These are phyloP conservation scores for Acorus calamus DNA, from an alignment of 106 monocot species.

Conservation along the genomic window DNA sequence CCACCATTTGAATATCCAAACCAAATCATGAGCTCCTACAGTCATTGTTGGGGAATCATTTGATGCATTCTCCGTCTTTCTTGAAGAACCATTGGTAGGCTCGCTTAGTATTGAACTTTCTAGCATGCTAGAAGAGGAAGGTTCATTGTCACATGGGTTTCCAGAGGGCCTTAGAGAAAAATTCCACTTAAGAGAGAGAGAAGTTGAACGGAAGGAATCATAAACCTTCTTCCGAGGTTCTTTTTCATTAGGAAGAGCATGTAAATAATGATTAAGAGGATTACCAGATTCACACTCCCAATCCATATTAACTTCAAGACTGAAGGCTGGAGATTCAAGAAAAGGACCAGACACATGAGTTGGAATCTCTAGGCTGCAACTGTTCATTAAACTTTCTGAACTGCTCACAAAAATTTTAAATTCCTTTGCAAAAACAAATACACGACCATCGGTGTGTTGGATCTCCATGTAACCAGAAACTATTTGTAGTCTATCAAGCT, in stretches of 20 bases:
- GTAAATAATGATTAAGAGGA: conserved; percentile 84
- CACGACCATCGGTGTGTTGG: conserved; percentile 76
- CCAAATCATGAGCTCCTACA: conserved; percentile 74
- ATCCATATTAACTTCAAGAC: conserved; percentile 73
- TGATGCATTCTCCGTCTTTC: conserved; percentile 14
- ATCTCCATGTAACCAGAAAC: conserved; percentile 72
- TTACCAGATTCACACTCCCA: conserved; percentile 94
- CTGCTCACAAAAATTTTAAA: conserved; percentile 70
- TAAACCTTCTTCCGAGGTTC: conserved; percentile 56
- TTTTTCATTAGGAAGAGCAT: conserved; percentile 83
- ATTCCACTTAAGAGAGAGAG: conserved; percentile 79
- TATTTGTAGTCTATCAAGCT: conserved; percentile 60
- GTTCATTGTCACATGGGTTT: conserved; percentile 10
- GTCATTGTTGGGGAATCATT: conserved; percentile 59
- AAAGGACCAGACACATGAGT: conserved; percentile 35
- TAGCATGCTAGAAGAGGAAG: conserved; percentile 7
- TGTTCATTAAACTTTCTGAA: conserved; percentile 58
- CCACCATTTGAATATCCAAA: conserved; percentile 90
- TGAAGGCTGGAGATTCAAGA: conserved; percentile 55
- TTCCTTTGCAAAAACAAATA: conserved; percentile 51
- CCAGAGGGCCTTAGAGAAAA: conserved; percentile 57
- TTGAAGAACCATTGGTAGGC: conserved; percentile 14
- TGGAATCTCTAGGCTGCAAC: conserved; percentile 55
- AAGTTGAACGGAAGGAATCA: conserved; percentile 94
- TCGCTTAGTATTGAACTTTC: conserved; percentile 14